A percentile compares a stretch with the other conserved stretches of the same genome.
These are phyloP conservation scores for Tetradesmus obliquus DNA, from an alignment of 139 green algal genomes.

Conservation along the genomic window DNA sequence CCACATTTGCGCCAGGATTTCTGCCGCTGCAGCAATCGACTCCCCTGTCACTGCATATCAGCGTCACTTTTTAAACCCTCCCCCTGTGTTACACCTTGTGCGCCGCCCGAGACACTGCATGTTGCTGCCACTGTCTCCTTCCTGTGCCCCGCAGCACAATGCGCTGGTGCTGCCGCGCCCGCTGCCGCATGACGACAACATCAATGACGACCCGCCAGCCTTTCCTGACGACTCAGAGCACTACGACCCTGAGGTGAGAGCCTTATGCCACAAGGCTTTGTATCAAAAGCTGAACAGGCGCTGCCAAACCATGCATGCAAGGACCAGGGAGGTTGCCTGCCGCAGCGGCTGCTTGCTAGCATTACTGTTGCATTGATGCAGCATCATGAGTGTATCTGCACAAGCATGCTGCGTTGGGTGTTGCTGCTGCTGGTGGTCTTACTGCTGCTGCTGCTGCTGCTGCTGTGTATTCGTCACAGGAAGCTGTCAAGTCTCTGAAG, in stretches of 20 bases:
- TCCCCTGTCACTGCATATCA: no score
- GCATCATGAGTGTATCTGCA: background rate
- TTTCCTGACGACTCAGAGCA: conserved; percentile 34
- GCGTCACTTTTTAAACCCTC: no score
- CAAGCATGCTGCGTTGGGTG: background rate
- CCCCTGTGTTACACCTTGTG: no score
- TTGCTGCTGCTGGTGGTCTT: background rate
- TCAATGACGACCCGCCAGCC: conserved; percentile 10
- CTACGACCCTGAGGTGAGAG: conserved; percentile 39
- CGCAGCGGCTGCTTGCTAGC: background rate
- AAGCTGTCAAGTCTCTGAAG: conserved; percentile 32
- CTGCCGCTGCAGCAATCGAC: no score
- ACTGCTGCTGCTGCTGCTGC: background rate
- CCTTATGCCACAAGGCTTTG: background rate
- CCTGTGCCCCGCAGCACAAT: background rate
- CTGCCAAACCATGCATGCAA: background rate
- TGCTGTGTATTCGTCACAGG: background rate
- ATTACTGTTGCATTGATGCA: background rate
- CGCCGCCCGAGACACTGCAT: no score
- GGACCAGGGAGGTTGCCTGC: background rate
- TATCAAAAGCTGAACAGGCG: background rate
- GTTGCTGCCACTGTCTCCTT: no score
- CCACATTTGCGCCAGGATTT: no score
- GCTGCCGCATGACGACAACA: no score
- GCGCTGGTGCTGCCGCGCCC: background rate